Evolutionary conservation across 495 filamentous ascomycete genomes (phyloP).

Genomic region (Poronia punctata): DNA sequence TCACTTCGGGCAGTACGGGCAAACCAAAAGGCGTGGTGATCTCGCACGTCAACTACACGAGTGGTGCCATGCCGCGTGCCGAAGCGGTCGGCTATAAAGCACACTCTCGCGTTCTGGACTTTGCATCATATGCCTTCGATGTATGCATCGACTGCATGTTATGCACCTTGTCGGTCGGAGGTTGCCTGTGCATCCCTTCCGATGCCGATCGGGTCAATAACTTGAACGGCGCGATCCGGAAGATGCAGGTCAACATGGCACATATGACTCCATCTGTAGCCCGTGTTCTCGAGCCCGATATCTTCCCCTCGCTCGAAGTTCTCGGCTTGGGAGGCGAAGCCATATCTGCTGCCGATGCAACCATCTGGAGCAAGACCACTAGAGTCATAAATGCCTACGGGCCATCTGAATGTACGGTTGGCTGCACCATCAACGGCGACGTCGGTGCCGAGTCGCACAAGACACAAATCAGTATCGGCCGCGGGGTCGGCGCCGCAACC

Average conservation of each 20-base stretch:
- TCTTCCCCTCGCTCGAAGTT: slow-evolving; percentile 31
- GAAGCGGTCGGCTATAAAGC: slow-evolving; percentile 32
- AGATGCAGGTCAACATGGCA: slow-evolving; percentile 33
- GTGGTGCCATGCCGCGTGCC: slow-evolving; percentile 33
- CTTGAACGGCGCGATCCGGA: slow-evolving; percentile 32
- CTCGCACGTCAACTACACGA: slow-evolving; percentile 36
- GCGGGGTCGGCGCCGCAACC: slow-evolving; percentile 32
- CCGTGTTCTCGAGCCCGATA: slow-evolving; percentile 37
- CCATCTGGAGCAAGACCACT: slow-evolving; percentile 30
- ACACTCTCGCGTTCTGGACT: slow-evolving; percentile 40
- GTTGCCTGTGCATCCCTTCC: slow-evolving; percentile 56
- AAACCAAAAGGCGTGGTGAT: slow-evolving; percentile 41
- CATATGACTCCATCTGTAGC: slow-evolving; percentile 50
- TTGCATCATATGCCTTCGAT: slow-evolving; percentile 47
- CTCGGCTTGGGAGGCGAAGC: slow-evolving; percentile 38
- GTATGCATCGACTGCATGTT: slow-evolving; percentile 46
- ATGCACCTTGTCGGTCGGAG: slow-evolving; percentile 45
- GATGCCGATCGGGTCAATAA: slow-evolving; percentile 43
- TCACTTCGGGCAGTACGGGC: slow-evolving; percentile 45
- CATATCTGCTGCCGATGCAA: slow-evolving; percentile 29
- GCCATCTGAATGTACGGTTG: slow-evolving; percentile 47
- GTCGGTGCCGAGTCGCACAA: slow-evolving; percentile 25
- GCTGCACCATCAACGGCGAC: slow-evolving; percentile 36
- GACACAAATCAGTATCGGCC: slow-evolving; percentile 32
- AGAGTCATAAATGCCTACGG: slow-evolving; percentile 52